These are phyloP conservation scores for Drechmeria coniospora DNA, from an alignment of 2,329 filamentous ascomycete genomes.

Conservation along the genomic window DNA sequence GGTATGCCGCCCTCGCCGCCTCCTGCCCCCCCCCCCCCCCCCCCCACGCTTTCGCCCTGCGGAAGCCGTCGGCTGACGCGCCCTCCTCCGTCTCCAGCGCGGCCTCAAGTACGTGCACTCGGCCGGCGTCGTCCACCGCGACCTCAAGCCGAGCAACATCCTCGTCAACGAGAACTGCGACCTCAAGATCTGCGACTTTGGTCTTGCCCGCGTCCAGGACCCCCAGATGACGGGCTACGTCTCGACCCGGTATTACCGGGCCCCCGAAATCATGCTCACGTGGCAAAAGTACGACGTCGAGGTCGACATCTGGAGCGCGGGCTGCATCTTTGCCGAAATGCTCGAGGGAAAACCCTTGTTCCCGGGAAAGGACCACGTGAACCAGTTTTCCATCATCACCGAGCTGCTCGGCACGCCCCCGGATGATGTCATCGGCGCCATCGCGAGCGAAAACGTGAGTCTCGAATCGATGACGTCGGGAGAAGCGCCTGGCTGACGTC, in stretches of 20 bases:
- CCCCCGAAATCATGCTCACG: slow-evolving; percentile 98
- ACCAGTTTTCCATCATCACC: slow-evolving; percentile 99
- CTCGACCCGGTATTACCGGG: slow-evolving; percentile 95
- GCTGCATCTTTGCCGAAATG: slow-evolving; percentile 99
- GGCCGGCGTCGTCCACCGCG: slow-evolving; percentile 90
- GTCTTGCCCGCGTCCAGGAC: slow-evolving; percentile 91
- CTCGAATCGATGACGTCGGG: not conserved
- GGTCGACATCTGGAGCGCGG: slow-evolving; percentile 98
- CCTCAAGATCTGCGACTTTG: slow-evolving; percentile 98
- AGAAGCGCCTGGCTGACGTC: slow-evolving; percentile 5
- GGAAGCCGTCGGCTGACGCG: slow-evolving; percentile 5
- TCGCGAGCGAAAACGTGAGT: slow-evolving; percentile 90
- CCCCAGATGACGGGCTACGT: slow-evolving; percentile 99
- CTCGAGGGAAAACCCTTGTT: slow-evolving; percentile 95
- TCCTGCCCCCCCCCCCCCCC: not conserved
- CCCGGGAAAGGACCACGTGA: slow-evolving; percentile 97
- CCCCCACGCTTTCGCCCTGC: too few relatives aligned
- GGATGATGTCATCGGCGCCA: slow-evolving; percentile 96
- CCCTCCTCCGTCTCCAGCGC: slow-evolving; percentile 44
- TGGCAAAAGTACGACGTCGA: slow-evolving; percentile 99
- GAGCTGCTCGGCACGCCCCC: slow-evolving; percentile 91
- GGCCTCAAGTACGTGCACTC: slow-evolving; percentile 99
- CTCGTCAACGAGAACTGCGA: slow-evolving; percentile 99
- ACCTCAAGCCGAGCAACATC: slow-evolving; percentile 97
- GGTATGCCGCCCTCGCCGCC: slow-evolving; percentile 36